Conservation (phyloP, 2,329 filamentous ascomycete genomes). For the Trichophyton verrucosum region DNA sequence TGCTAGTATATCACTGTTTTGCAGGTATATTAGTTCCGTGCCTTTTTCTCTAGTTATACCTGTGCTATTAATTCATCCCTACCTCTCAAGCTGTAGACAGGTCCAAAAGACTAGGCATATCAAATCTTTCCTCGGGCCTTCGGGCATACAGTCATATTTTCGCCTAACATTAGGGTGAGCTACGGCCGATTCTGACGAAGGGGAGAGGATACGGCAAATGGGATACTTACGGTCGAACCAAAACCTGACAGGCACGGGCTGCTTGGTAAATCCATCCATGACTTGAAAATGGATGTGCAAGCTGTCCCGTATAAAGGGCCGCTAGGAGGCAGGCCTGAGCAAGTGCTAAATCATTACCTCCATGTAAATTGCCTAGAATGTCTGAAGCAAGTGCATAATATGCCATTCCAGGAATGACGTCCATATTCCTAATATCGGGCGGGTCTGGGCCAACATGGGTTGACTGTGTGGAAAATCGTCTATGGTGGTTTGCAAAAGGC, state of each 20-base stretch:
- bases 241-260: conserved; percentile 51
- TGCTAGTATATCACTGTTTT: conserved; percentile 68
- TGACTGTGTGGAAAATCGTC: conserved; percentile 5
- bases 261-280: conserved; percentile 56
- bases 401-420: conserved; percentile 75
- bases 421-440: conserved; percentile 50
- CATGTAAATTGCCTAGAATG: conserved; percentile 70
- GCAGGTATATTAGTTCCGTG: not conserved
- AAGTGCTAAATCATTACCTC: conserved; percentile 66
- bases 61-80: conserved; percentile 9
- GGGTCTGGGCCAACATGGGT: conserved; percentile 12
- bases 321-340: conserved; percentile 77
- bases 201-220: not conserved
- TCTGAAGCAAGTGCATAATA: conserved; percentile 81
- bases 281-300: conserved; percentile 77
- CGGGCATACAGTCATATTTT: conserved; percentile 24
- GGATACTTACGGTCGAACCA: conserved; percentile 57
- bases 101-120: conserved; percentile 79
- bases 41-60: not conserved
- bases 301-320: conserved; percentile 76
- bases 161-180: conserved; percentile 15
- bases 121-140: conserved; percentile 42
- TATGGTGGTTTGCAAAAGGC: conserved; percentile 5
- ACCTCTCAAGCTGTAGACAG: conserved; percentile 84
- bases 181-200: not conserved